Evolutionary conservation across 768 basidiomycete species (phyloP), one percentile per base, ranked within the genome.

Genomic region (Leccinum boreale): DNA sequence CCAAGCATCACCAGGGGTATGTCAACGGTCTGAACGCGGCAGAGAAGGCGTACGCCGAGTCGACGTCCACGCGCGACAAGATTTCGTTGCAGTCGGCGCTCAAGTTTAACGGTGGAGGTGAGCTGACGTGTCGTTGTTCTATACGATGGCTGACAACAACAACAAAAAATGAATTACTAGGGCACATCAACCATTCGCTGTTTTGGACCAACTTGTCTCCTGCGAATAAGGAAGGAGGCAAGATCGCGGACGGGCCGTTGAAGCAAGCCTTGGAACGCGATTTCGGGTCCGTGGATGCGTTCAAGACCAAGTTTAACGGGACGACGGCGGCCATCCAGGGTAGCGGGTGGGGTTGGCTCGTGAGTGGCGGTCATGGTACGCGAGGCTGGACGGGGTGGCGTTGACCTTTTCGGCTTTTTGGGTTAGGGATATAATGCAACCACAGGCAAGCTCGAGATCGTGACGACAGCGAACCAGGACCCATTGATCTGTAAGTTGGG

Each of bases 151-250:
- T n/a, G n/a, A n/a, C 9, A 39, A 39, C 15, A n/a, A 36, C 8
- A 36, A 36, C 7, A 17, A 39, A n/a, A 39, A 39, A 36, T 39
- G 8, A 17, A 36, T 23, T 14, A 45, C 21, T 14, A 64, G 91
- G 92, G 3, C 94, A 95, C 69, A 92, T 95, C 71, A 97, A 97
- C 75, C 94, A 96, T 74, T 85, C 94, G 14, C 79, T 98, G 33
- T 99, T 99, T 81, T 99, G 97, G 97, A 92, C 88, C 75, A 98
- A 96, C 75, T 84, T 99, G 62, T 89, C 94, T 0, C 97, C 97
- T 3, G 73, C 75, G 23, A 74, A 74, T 51, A 71, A 71, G 44
- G 82, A 80, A 9, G 90, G 89, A 42, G 90, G 90, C 9, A 78
- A 83, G 65, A 77, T 93, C 35, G 69, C 69, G 5, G 78, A 79